Percentiles rank a stretch among this genome's conserved stretches.
Conservation (phyloP, 768 basidiomycete species). For the Termitomyces sp. region DNA sequence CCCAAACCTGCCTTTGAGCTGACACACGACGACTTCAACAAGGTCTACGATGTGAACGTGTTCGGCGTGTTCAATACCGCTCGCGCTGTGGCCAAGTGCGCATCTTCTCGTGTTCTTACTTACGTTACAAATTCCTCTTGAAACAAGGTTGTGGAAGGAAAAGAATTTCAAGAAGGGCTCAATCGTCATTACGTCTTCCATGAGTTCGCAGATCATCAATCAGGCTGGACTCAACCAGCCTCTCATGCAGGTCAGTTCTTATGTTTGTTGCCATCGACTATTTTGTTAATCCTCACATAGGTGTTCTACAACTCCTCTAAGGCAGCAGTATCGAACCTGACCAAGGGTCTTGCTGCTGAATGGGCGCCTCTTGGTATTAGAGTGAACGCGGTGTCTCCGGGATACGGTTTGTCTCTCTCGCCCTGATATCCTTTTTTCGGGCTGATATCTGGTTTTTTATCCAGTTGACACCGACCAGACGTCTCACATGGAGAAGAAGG, state of each 20-base stretch:
- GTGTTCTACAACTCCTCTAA: constrained; percentile 65
- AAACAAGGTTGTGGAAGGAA: constrained; percentile 39
- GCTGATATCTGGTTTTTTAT: not conserved
- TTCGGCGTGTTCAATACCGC: constrained; percentile 63
- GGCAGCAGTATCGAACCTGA: constrained; percentile 54
- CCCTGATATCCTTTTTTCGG: not conserved
- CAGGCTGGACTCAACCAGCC: constrained; percentile 37
- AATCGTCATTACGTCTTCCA: constrained; percentile 61
- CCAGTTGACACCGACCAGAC: constrained; percentile 59
- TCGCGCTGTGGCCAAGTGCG: constrained; percentile 51
- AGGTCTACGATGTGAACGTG: constrained; percentile 55
- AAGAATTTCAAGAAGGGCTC: constrained; percentile 33
- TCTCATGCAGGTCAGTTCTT: constrained; percentile 39
- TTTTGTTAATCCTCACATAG: constrained; percentile 7
- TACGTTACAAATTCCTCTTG: not conserved
- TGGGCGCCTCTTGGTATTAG: constrained; percentile 51
- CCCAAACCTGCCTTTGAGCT: constrained; percentile 59
- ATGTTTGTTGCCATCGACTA: too few species aligned
- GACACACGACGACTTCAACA: constrained; percentile 46
- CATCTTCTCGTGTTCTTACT: not conserved
- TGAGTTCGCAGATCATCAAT: constrained; percentile 66
- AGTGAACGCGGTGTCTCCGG: constrained; percentile 59
- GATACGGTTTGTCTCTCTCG: constrained; percentile 38
- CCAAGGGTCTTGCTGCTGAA: constrained; percentile 56
- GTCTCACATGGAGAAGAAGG: constrained; percentile 40